phyloP scores from a whole-genome alignment of 768 basidiomycete genomes.

The Russula brevipes region DNA sequence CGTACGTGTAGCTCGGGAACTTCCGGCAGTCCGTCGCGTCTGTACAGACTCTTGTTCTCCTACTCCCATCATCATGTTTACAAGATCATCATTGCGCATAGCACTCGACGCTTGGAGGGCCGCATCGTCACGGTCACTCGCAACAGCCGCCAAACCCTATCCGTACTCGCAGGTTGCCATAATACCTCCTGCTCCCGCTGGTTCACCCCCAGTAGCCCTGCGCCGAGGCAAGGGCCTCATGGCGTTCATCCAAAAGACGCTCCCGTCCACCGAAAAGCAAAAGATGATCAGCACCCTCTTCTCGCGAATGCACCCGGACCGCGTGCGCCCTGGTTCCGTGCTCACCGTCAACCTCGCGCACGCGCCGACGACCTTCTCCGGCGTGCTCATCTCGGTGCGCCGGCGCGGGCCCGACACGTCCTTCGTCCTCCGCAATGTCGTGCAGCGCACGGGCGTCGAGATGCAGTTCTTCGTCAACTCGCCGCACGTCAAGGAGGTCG shows the following conservation, averaged over 20 bases:
- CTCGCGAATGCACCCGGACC: slow-evolving; percentile 58
- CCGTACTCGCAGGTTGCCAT: slow-evolving; percentile 71
- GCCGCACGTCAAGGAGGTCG: slow-evolving; percentile 84
- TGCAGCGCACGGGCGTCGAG: slow-evolving; percentile 89
- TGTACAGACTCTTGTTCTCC: background rate
- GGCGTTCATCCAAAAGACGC: slow-evolving; percentile 60
- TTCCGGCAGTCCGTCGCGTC: background rate
- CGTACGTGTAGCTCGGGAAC: background rate
- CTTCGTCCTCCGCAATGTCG: slow-evolving; percentile 84
- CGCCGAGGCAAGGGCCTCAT: slow-evolving; percentile 73
- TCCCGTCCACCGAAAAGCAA: slow-evolving; percentile 65
- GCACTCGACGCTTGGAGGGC: slow-evolving; percentile 1
- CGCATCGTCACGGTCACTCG: slow-evolving; percentile 5
- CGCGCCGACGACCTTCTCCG: slow-evolving; percentile 79
- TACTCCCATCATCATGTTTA: slow-evolving; percentile 6
- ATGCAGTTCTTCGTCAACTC: slow-evolving; percentile 85
- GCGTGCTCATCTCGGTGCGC: slow-evolving; percentile 79
- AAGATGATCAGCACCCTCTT: slow-evolving; percentile 65
- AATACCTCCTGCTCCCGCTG: slow-evolving; percentile 42
- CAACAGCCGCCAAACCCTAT: slow-evolving; percentile 35
- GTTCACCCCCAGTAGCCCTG: slow-evolving; percentile 43
- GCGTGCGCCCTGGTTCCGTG: slow-evolving; percentile 80
- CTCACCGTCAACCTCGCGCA: slow-evolving; percentile 72
- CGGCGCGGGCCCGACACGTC: slow-evolving; percentile 82
- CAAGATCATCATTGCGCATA: slow-evolving; percentile 4